Evolutionary conservation across 2,329 filamentous ascomycete species (phyloP), one percentile per base, ranked within the genome.

Genomic region (Rosellinia necatrix): DNA sequence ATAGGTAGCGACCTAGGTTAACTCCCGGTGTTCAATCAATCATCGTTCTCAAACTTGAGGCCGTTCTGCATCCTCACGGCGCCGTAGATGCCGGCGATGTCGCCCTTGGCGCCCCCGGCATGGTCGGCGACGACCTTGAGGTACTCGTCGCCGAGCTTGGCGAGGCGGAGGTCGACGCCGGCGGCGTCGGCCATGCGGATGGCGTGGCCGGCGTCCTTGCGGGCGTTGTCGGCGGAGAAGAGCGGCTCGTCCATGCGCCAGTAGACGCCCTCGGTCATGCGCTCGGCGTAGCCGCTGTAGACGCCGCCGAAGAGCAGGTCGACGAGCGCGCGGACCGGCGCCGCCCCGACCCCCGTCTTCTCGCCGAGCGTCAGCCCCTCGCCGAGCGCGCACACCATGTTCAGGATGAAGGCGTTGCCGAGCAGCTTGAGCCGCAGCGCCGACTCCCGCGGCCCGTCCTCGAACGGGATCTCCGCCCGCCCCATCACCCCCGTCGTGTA

Each of bases 401-500:
- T 89, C 35, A 96, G 71, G 65, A 96, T 81, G 70, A 96, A 92
- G 0, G 89, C 90, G 73, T 96, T 96, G 54, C 92, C 92, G 8
- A 96, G 81, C 17, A 96, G 78, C 74, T 96, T 94, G 43, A 96
- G 78, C 41, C 85, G 81, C 1, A 85, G 82, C 4, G 91, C 86
- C 49, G 85, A 84, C 46, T 66, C 64, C 46, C 64, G 64, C 22
- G 70, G 64, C 59, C 66, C 48, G 57, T 71, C 67, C 5, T 70
- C 67, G 49, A 72, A 69, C 6, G 67, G 53, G 60, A 91, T 82
- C 61, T 82, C 81, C 0, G 79, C 80, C 32, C 81, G 79, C 1
- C 84, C 83, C 70, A 88, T 87, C 3, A 91, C 87, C 29, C 85
- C 86, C 37, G 81, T 83, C 27, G 81, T 83, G 71, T 84, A 91